Conservation (phyloP, 306 rosid species). For the Medicago lupulina region DNA sequence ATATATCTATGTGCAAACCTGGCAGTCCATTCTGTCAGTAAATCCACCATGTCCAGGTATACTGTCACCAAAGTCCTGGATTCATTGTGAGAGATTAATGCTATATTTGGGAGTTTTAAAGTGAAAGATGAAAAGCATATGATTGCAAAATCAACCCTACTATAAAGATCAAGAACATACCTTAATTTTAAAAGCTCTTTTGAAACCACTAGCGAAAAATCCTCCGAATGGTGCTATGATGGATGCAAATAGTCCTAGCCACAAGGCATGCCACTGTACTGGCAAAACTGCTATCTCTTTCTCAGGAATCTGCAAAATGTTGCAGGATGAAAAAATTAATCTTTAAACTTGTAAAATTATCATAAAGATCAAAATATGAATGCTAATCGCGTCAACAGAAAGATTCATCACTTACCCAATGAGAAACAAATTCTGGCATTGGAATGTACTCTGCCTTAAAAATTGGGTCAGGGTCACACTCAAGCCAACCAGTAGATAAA, state of each 20-base stretch:
- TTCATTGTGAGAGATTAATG: constrained; percentile 38
- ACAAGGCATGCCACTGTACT: constrained; percentile 95
- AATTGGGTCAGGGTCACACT: constrained; percentile 89
- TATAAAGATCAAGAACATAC: constrained; percentile 47
- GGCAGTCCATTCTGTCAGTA: constrained; percentile 99
- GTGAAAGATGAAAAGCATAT: constrained; percentile 2
- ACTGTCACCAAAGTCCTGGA: constrained; percentile 95
- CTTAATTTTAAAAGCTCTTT: constrained; percentile 97
- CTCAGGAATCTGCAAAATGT: constrained; percentile 64
- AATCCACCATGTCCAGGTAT: constrained; percentile 99
- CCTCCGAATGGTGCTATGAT: constrained; percentile 99
- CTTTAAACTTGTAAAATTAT: constrained; percentile 17
- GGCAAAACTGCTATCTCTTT: constrained; percentile 76
- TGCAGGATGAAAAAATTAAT: constrained; percentile 21
- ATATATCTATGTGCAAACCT: constrained; percentile 55
- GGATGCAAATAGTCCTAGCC: constrained; percentile 90
- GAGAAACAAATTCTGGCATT: constrained; percentile 69
- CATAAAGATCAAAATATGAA: not conserved
- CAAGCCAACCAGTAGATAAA: constrained; percentile 91
- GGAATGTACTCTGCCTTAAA: constrained; percentile 75
- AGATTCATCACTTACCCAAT: constrained; percentile 59
- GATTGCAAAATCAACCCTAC: constrained; percentile 16
- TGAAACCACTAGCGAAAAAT: constrained; percentile 97
- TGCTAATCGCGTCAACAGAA: not conserved
- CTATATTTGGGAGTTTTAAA: constrained; percentile 28